Percentiles rank a stretch among this genome's conserved stretches.
Evolutionary conservation across 2,329 filamentous ascomycete species (phyloP).

Genomic region (Setomelanomma holmii): DNA sequence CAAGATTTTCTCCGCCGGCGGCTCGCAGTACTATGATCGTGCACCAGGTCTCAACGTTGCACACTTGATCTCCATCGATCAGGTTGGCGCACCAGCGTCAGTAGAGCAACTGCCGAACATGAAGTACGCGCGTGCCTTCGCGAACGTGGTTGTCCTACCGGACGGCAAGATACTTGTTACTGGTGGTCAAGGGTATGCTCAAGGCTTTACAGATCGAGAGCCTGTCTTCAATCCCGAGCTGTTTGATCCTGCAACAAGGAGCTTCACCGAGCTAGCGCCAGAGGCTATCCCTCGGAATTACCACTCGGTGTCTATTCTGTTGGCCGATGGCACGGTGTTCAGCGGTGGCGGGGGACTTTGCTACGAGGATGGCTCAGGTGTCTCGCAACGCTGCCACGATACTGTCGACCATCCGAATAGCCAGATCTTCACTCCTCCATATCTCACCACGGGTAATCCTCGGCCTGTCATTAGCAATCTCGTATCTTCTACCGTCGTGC

Average conservation of each 20-base stretch:
- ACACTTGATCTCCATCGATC: constrained; percentile 24
- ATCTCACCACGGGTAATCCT: constrained; percentile 53
- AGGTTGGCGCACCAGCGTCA: constrained; percentile 15
- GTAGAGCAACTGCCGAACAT: constrained; percentile 21
- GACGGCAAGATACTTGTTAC: constrained; percentile 33
- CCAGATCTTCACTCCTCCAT: constrained; percentile 62
- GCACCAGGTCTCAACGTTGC: constrained; percentile 15
- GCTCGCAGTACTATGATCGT: constrained; percentile 19
- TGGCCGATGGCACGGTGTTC: constrained; percentile 29
- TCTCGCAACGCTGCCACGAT: constrained; percentile 54
- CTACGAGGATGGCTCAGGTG: constrained; percentile 18
- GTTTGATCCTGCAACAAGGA: constrained; percentile 26
- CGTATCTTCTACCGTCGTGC: constrained; percentile 5
- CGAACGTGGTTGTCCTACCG: constrained; percentile 28
- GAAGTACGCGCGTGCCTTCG: constrained; percentile 21
- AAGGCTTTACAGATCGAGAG: constrained; percentile 21
- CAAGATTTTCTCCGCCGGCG: constrained; percentile 46
- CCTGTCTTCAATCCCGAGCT: constrained; percentile 25
- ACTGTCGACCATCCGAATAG: constrained; percentile 56
- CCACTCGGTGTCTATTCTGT: constrained; percentile 29
- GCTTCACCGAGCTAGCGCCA: constrained; percentile 21
- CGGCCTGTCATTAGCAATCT: constrained; percentile 21
- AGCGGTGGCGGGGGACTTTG: constrained; percentile 30
- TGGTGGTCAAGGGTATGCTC: constrained; percentile 22
- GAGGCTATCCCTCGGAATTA: constrained; percentile 27